These are phyloP conservation scores for Biscogniauxia marginata DNA, from an alignment of 2,329 filamentous ascomycete species.

Conservation along the genomic window DNA sequence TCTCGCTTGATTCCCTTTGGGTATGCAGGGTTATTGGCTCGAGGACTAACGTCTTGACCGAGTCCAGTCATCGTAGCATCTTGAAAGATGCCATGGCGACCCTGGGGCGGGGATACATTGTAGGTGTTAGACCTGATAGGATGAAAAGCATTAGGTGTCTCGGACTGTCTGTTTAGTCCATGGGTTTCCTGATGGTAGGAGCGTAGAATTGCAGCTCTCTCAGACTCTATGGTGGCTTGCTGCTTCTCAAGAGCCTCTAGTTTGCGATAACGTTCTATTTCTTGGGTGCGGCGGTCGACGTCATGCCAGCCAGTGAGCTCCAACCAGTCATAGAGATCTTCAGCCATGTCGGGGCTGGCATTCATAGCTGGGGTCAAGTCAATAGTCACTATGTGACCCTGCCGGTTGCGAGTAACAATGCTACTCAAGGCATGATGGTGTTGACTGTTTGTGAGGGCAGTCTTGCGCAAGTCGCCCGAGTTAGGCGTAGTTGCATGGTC, in stretches of 20 bases:
- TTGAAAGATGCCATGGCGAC: not conserved
- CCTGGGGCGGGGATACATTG: not conserved
- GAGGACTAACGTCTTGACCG: not conserved
- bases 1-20: not conserved
- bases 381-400: not conserved
- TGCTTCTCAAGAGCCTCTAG: not conserved
- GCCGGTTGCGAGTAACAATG: not conserved
- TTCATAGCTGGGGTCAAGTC: slow-evolving; percentile 1
- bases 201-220: not conserved
- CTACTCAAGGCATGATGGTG: not conserved
- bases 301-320: slow-evolving; percentile 18
- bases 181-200: not conserved
- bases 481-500: not conserved
- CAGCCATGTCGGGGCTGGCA: not conserved
- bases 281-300: slow-evolving; percentile 1
- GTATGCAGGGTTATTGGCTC: not conserved
- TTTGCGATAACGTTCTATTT: slow-evolving; percentile 6
- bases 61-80: not conserved
- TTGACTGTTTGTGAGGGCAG: not conserved
- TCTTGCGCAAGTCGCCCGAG: not conserved
- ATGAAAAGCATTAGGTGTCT: not conserved
- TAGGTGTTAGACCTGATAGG: not conserved
- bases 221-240: not conserved
- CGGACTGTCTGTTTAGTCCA: not conserved
- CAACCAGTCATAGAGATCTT: slow-evolving; percentile 16